A percentile compares a stretch with the other conserved stretches of the same genome.
Evolutionary conservation across 768 basidiomycete species (phyloP).

Genomic region (Leccinum variicolor): DNA sequence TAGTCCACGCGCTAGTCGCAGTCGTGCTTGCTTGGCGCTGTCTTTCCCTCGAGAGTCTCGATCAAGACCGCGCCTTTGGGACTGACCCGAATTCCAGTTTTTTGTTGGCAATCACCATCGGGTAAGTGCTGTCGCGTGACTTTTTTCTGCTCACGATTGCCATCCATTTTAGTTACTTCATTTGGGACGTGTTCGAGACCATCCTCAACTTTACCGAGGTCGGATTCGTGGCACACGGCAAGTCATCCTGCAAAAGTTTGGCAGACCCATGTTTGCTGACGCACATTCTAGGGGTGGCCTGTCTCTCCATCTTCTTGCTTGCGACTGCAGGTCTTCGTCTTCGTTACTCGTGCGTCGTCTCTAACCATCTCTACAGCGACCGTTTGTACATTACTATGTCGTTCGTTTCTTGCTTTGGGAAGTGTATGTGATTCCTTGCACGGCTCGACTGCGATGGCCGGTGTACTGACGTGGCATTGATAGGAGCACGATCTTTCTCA

Average conservation of each 20-base stretch:
- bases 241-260: slow-evolving; percentile 11
- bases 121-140: slow-evolving; percentile 39
- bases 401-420: slow-evolving; percentile 83
- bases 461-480: slow-evolving; percentile 1
- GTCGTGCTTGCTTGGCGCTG: slow-evolving; percentile 60
- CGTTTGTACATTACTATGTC: slow-evolving; percentile 79
- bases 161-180: slow-evolving; percentile 54
- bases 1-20: slow-evolving; percentile 66
- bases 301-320: slow-evolving; percentile 61
- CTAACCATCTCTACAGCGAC: slow-evolving; percentile 39
- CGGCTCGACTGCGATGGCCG: background rate
- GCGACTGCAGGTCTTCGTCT: slow-evolving; percentile 55
- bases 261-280: slow-evolving; percentile 1
- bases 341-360: background rate
- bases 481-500: slow-evolving; percentile 83
- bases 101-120: slow-evolving; percentile 65
- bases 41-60: slow-evolving; percentile 45
- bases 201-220: slow-evolving; percentile 63
- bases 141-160: background rate
- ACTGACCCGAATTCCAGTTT: slow-evolving; percentile 60
- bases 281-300: slow-evolving; percentile 48
- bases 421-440: slow-evolving; percentile 40
- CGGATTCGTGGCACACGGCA: slow-evolving; percentile 79
- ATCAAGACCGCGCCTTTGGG: slow-evolving; percentile 69
- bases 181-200: slow-evolving; percentile 81